phyloP scores from a whole-genome alignment of 306 rosid genomes.

The Casuarina cunninghamiana region DNA sequence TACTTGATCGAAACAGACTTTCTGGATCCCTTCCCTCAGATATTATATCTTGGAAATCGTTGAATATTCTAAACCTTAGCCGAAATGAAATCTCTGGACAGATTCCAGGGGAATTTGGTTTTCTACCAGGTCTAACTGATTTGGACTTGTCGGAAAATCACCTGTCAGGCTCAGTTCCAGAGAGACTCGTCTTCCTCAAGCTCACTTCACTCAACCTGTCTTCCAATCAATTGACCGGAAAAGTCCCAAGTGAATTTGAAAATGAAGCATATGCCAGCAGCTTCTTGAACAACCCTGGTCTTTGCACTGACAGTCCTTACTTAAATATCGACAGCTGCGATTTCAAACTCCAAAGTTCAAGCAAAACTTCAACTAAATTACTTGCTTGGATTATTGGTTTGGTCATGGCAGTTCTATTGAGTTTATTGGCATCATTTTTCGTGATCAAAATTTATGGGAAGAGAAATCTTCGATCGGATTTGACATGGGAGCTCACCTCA shows the following conservation, averaged over 20 bases:
- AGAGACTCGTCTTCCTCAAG: slow-evolving; percentile 6
- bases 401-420: not conserved
- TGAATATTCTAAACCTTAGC: slow-evolving; percentile 41
- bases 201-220: slow-evolving; percentile 40
- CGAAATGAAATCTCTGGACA: slow-evolving; percentile 55
- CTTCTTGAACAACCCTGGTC: slow-evolving; percentile 56
- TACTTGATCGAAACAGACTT: slow-evolving; percentile 62
- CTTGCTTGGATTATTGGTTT: too few relatives aligned
- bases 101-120: slow-evolving; percentile 44
- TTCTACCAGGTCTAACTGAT: slow-evolving; percentile 32
- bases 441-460: too few relatives aligned
- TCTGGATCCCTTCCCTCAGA: slow-evolving; percentile 48
- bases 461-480: too few relatives aligned
- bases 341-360: too few relatives aligned
- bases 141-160: slow-evolving; percentile 72
- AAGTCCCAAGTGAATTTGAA: slow-evolving; percentile 46
- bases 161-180: slow-evolving; percentile 68
- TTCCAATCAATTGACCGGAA: slow-evolving; percentile 61
- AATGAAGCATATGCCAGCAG: slow-evolving; percentile 37
- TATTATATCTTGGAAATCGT: slow-evolving; percentile 48
- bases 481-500: too few relatives aligned
- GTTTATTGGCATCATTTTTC: too few relatives aligned
- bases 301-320: too few relatives aligned
- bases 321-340: too few relatives aligned
- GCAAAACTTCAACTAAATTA: too few relatives aligned